A percentile compares a stretch with the other conserved stretches of the same genome.
phyloP scores from a whole-genome alignment of 306 rosid species.

The Cicer yamashitae region DNA sequence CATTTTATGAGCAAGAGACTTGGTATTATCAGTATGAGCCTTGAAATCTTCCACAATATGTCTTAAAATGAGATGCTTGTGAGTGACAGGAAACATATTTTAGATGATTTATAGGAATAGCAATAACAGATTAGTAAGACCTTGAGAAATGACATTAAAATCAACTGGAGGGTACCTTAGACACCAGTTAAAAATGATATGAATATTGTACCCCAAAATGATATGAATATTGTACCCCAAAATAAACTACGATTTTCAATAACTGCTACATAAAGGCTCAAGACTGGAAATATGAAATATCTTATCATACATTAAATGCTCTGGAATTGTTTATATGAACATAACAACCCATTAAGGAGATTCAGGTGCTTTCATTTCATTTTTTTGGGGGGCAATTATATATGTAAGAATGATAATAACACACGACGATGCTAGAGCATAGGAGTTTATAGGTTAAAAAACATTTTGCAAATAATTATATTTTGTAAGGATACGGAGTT shows the following conservation, averaged over 20 bases:
- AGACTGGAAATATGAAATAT: background rate
- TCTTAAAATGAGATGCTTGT: constrained; percentile 21
- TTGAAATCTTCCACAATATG: constrained; percentile 25
- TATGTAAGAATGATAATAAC: constrained; percentile 29
- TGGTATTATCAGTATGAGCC: constrained; percentile 8
- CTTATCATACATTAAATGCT: constrained; percentile 6
- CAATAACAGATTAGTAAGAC: constrained; percentile 12
- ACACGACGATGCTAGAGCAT: constrained; percentile 9
- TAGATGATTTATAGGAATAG: constrained; percentile 6
- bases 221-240: constrained; percentile 21
- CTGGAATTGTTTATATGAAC: background rate
- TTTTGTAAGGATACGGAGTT: constrained; percentile 83
- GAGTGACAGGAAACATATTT: constrained; percentile 12
- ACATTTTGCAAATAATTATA: constrained; percentile 17
- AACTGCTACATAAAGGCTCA: constrained; percentile 24
- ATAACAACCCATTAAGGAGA: constrained; percentile 10
- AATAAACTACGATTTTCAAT: constrained; percentile 8
- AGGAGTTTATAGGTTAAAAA: constrained; percentile 10
- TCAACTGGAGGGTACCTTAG: constrained; percentile 5
- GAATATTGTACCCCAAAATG: constrained; percentile 28
- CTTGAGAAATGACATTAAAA: constrained; percentile 20
- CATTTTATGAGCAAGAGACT: constrained; percentile 24
- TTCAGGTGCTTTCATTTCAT: background rate
- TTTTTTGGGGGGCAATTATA: background rate
- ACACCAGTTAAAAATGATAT: constrained; percentile 21